These are phyloP conservation scores for Carex scoparia DNA, from an alignment of 176 grass and related monocot genomes.

Conservation along the genomic window DNA sequence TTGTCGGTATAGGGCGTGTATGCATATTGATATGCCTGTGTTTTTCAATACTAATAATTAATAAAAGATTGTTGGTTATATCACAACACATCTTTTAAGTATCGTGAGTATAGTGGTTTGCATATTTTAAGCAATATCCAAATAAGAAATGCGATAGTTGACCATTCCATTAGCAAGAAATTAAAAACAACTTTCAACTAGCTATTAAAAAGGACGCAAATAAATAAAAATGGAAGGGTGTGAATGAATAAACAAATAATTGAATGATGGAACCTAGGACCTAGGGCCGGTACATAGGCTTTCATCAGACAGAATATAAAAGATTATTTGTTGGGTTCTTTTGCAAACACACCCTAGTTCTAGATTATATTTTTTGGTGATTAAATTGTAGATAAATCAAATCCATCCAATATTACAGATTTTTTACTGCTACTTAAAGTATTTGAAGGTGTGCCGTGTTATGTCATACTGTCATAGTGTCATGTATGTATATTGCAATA, in stretches of 20 bases:
- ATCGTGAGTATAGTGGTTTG: neutral
- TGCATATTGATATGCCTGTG: too few species aligned
- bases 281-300: neutral
- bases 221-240: neutral
- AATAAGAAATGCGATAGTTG: neutral
- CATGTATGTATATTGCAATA: too few species aligned
- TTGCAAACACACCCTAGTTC: neutral
- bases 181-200: neutral
- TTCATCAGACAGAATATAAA: neutral
- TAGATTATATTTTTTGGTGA: neutral
- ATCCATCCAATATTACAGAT: neutral
- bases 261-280: neutral
- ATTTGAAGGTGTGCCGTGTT: too few species aligned
- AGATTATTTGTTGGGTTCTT: neutral
- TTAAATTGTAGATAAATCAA: neutral
- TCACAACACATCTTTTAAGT: neutral
- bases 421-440: neutral
- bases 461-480: too few species aligned
- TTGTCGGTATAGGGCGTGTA: too few species aligned
- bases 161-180: neutral
- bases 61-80: neutral
- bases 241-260: neutral
- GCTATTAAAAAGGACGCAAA: neutral
- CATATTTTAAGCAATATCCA: neutral
- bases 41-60: neutral